Percentiles rank a stretch among this genome's conserved stretches.
Evolutionary conservation across 352 stramenopile species (phyloP).

Genomic region (Pythium rhizo-oryzae): DNA sequence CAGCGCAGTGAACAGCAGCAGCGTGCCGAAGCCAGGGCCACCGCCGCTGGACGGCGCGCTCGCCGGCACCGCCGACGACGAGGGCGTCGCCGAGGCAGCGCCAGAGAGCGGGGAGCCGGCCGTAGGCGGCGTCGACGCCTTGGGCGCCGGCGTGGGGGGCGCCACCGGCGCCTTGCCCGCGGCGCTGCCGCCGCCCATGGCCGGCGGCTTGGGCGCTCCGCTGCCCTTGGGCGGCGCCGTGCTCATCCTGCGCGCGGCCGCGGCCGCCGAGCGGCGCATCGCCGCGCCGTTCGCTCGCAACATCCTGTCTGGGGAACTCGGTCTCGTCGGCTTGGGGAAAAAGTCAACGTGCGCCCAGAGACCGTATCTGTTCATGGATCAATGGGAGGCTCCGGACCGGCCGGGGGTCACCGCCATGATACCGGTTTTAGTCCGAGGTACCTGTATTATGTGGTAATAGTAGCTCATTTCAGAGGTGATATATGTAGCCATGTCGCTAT

Average conservation of each 20-base stretch:
- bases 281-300: slow-evolving; percentile 16
- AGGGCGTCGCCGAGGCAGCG: slow-evolving; percentile 30
- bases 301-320: slow-evolving; percentile 10
- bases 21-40: slow-evolving; percentile 29
- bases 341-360: slow-evolving; percentile 7
- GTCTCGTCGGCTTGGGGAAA: slow-evolving; percentile 7
- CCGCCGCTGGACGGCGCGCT: slow-evolving; percentile 3
- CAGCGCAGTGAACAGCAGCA: slow-evolving; percentile 56
- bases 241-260: slow-evolving; percentile 20
- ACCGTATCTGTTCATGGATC: not conserved
- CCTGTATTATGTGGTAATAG: slow-evolving; percentile 1
- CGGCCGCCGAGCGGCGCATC: slow-evolving; percentile 20
- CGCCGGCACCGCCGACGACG: slow-evolving; percentile 27
- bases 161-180: slow-evolving; percentile 14
- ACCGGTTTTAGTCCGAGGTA: not conserved
- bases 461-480: not conserved
- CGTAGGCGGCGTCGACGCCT: not conserved
- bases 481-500: slow-evolving; percentile 24
- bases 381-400: not conserved
- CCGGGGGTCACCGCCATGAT: not conserved
- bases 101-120: slow-evolving; percentile 19
- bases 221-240: slow-evolving; percentile 5
- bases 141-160: not conserved
- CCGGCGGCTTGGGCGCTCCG: not conserved
- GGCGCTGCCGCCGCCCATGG: slow-evolving; percentile 18